phyloP scores from a whole-genome alignment of 2,329 filamentous ascomycete genomes.

The Trichoderma asperellum region DNA sequence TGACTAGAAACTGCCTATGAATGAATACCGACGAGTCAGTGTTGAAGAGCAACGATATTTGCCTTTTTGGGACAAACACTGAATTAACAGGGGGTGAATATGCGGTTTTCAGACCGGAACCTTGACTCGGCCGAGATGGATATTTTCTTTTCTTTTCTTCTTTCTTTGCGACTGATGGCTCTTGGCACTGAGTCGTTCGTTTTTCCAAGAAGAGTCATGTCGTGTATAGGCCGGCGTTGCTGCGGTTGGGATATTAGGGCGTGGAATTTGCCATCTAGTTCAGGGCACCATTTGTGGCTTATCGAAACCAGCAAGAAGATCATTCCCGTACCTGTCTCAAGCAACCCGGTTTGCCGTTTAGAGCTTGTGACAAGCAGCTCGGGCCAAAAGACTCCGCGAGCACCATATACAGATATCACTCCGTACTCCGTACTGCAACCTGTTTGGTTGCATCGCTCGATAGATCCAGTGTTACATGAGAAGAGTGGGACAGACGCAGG shows the following conservation, averaged over 20 bases:
- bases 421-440: slow-evolving; percentile 21
- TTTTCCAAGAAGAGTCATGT: background rate
- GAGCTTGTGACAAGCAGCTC: background rate
- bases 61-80: background rate
- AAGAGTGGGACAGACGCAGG: slow-evolving; percentile 4
- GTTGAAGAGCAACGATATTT: background rate
- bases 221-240: background rate
- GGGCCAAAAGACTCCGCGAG: background rate
- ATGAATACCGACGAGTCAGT: background rate
- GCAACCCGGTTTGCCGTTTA: background rate
- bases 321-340: background rate
- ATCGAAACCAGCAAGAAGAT: background rate
- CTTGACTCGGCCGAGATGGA: background rate
- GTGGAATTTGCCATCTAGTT: background rate
- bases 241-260: background rate
- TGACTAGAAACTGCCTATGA: background rate
- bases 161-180: background rate
- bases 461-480: slow-evolving; percentile 25
- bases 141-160: background rate
- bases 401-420: slow-evolving; percentile 3
- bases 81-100: background rate
- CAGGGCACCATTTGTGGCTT: background rate
- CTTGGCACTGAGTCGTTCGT: background rate
- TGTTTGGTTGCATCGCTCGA: slow-evolving; percentile 12
- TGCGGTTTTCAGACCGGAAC: background rate